A percentile compares a stretch with the other conserved stretches of the same genome.
Conservation (phyloP, 2,329 filamentous ascomycete genomes). For the Alternaria novae-zelandiae region DNA sequence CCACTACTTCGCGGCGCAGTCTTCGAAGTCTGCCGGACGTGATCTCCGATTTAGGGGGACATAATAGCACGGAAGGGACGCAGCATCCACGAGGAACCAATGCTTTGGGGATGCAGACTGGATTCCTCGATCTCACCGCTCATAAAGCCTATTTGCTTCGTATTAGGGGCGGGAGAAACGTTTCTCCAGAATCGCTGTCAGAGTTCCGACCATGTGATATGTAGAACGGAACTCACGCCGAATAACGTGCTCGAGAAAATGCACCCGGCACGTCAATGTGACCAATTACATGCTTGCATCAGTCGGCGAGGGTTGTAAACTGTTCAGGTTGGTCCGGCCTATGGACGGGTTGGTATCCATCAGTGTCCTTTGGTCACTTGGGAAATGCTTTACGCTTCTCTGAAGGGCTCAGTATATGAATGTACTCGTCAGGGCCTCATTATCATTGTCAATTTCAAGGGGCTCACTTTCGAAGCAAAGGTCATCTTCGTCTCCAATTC, state of each 20-base stretch:
- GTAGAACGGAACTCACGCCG: rapidly evolving
- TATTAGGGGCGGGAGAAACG: neutral
- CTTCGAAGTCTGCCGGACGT: neutral
- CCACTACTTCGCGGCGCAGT: neutral
- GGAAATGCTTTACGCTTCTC: neutral
- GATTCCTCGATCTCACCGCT: rapidly evolving
- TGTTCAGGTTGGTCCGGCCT: rapidly evolving
- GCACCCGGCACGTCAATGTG: rapidly evolving
- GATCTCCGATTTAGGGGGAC: neutral
- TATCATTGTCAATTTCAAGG: neutral
- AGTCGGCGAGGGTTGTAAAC: neutral
- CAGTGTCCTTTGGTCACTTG: neutral
- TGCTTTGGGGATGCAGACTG: neutral
- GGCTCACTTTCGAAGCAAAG: neutral
- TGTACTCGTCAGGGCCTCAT: neutral
- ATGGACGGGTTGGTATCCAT: neutral
- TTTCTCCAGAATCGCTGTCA: neutral
- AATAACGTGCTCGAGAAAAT: neutral
- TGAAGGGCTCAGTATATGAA: neutral
- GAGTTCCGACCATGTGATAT: neutral
- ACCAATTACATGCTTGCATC: rapidly evolving
- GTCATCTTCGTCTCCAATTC: no score
- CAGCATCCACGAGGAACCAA: neutral
- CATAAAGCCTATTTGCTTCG: no score
- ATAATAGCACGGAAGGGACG: neutral